These are phyloP conservation scores for Fraxinus floribunda DNA, from an alignment of 305 asterid genomes.

Conservation along the genomic window DNA sequence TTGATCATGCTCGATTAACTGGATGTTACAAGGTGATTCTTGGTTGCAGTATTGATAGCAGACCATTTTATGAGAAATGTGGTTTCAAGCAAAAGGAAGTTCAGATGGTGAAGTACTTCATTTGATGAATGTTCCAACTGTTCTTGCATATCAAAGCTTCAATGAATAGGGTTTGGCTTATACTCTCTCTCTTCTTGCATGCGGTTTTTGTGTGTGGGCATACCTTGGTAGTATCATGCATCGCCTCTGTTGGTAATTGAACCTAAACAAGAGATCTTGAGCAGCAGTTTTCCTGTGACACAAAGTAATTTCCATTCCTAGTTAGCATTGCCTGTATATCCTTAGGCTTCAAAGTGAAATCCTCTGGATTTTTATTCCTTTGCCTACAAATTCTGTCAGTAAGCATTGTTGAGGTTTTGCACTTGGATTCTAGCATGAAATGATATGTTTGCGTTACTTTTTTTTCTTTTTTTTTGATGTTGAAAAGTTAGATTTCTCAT, in stretches of 20 bases:
- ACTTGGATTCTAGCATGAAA: not conserved
- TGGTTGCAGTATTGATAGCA: conserved; percentile 64
- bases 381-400: not conserved
- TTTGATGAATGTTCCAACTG: conserved; percentile 25
- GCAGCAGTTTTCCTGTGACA: not conserved
- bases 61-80: conserved; percentile 72
- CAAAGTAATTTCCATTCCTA: not conserved
- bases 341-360: not conserved
- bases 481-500: not conserved
- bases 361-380: not conserved
- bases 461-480: too few species aligned
- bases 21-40: conserved; percentile 89
- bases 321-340: not conserved
- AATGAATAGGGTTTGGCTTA: not conserved
- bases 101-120: conserved; percentile 76
- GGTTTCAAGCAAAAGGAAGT: conserved; percentile 67
- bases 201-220: not conserved
- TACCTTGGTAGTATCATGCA: not conserved
- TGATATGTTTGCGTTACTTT: not conserved
- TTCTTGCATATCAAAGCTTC: not conserved
- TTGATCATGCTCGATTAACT: conserved; percentile 57
- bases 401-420: not conserved
- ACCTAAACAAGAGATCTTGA: not conserved
- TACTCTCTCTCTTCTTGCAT: not conserved
- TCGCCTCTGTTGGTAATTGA: not conserved